Evolutionary conservation across 129 eudicot genomes (phyloP), one percentile per base, ranked within the genome.

Genomic region (Pseudognaphalium luteoalbum): DNA sequence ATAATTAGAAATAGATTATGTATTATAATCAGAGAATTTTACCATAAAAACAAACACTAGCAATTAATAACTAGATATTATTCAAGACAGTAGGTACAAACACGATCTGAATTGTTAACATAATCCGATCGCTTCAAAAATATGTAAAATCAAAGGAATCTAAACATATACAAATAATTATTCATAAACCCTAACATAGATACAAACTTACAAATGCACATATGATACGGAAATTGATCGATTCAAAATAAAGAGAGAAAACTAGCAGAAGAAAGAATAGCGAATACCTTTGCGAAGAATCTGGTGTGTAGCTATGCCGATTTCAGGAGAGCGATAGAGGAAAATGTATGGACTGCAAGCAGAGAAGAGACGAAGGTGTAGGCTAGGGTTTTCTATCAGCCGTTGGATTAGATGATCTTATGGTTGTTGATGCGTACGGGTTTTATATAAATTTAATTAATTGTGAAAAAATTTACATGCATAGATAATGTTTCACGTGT

Each of bases 381-480:
- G 51, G 66, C 76, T 72, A 72, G 76, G 76, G 76, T 72, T 72
- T 72, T 57, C 21, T 72, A 3, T 0, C 0, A 57, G 52, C 76
- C 76, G 76, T 72, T 72, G 52, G 66, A 72, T 72, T 56, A 56
- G 19, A 54, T 30, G 66, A 72, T 72, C 76, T 56, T 4, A 72
- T 52, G 76, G 76, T 57, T 71, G 52, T 34, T 2, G 34, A 20
- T 14, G 32, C 1, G 51, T 52, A 42, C 2, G 32, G 76, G 20
- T 71, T 51, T 72, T n/a, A n/a, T n/a, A n/a, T n/a, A n/a, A n/a
- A n/a, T n/a, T n/a, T n/a, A n/a, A n/a, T n/a, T n/a, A n/a, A n/a
- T n/a, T n/a, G n/a, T n/a, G n/a, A n/a, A n/a, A n/a, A n/a, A n/a
- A n/a, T n/a, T n/a, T n/a, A n/a, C n/a, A n/a, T n/a, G n/a, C n/a